These are phyloP conservation scores for Mycosarcoma mackinlayi DNA, from an alignment of 1,284 basidiomycete genomes.

Conservation along the genomic window DNA sequence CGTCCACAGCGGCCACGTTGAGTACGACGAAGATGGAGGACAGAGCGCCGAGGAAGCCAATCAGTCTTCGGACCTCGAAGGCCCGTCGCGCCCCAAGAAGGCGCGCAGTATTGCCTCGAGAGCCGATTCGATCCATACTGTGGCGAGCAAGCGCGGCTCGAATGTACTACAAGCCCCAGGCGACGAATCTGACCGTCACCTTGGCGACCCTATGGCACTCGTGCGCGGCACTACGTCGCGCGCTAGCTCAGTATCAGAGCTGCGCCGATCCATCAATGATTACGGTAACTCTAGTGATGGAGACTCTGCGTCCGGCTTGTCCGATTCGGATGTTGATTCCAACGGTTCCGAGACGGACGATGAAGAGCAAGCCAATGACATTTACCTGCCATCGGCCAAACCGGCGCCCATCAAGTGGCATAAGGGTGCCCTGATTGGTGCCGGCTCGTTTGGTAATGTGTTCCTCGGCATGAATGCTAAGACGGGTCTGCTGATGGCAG, in stretches of 20 bases:
- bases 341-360: constrained; percentile 37
- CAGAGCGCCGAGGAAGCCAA: constrained; percentile 65
- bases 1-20: constrained; percentile 69
- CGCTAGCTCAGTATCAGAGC: constrained; percentile 44
- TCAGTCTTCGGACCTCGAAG: constrained; percentile 51
- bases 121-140: constrained; percentile 37
- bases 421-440: constrained; percentile 96
- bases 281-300: constrained; percentile 37
- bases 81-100: constrained; percentile 17
- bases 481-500: constrained; percentile 94
- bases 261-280: constrained; percentile 57
- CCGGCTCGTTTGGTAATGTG: constrained; percentile 73
- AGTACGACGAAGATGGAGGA: constrained; percentile 68
- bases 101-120: constrained; percentile 64
- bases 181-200: constrained; percentile 53
- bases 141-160: constrained; percentile 66
- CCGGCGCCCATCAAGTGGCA: constrained; percentile 89
- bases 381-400: constrained; percentile 23
- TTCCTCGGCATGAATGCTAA: constrained; percentile 95
- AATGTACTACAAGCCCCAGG: constrained; percentile 40
- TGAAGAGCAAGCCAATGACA: constrained; percentile 17
- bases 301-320: constrained; percentile 50
- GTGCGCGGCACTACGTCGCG: constrained; percentile 40
- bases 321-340: constrained; percentile 35
- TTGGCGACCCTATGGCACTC: constrained; percentile 52